Percentiles rank a stretch among this genome's conserved stretches.
These are phyloP conservation scores for Fusarium decemcellulare DNA, from an alignment of 2,329 filamentous ascomycete genomes.

Conservation along the genomic window DNA sequence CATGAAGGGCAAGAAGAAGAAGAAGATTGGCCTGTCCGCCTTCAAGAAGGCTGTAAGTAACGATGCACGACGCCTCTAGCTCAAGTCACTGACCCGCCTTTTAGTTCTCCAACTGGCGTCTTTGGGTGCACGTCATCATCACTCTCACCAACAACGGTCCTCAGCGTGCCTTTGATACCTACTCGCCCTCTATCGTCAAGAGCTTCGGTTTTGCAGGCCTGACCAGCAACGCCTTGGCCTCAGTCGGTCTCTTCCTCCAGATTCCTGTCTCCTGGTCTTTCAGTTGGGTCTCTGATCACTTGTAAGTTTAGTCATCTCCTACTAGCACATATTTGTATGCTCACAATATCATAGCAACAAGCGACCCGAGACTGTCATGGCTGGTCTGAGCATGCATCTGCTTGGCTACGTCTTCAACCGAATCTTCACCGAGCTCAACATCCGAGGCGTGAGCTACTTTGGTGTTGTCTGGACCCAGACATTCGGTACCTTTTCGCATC, in stretches of 20 bases:
- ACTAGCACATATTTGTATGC: neutral
- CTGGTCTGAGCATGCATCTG: constrained; percentile 61
- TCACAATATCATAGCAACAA: constrained; percentile 51
- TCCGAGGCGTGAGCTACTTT: constrained; percentile 63
- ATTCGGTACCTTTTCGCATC: constrained; percentile 68
- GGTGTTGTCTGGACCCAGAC: constrained; percentile 70
- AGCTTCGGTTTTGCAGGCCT: constrained; percentile 66
- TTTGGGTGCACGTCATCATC: constrained; percentile 67
- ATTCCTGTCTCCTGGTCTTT: constrained; percentile 66
- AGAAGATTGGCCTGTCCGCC: constrained; percentile 57
- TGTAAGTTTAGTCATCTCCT: constrained; percentile 52
- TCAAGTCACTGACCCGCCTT: constrained; percentile 2
- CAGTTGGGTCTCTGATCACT: constrained; percentile 67
- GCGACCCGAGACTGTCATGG: constrained; percentile 67
- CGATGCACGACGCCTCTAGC: rapidly evolving
- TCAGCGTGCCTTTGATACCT: constrained; percentile 64
- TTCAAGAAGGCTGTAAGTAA: constrained; percentile 60
- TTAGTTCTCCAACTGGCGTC: constrained; percentile 63
- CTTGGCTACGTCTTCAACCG: constrained; percentile 69
- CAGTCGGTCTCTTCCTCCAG: constrained; percentile 67
- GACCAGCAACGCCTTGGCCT: constrained; percentile 66
- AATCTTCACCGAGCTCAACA: constrained; percentile 61
- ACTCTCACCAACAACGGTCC: constrained; percentile 65
- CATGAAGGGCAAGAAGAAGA: constrained; percentile 64
- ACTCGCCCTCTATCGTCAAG: constrained; percentile 67